phyloP scores from a whole-genome alignment of 2,329 filamentous ascomycete genomes.

The Trichoderma koningii region DNA sequence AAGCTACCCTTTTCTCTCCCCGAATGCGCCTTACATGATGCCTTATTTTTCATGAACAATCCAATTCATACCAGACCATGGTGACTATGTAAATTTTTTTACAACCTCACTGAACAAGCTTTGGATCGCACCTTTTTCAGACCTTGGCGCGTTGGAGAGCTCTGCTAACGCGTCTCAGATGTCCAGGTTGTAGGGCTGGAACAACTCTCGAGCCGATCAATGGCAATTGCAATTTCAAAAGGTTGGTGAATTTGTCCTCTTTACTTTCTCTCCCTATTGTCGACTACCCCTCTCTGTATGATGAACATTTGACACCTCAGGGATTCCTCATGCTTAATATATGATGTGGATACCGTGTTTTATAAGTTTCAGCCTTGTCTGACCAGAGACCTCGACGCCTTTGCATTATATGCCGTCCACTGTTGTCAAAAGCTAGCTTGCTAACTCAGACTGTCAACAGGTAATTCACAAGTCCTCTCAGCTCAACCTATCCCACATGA shows the following conservation, averaged over 20 bases:
- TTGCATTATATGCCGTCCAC: slow-evolving; percentile 33
- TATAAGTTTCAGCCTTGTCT: slow-evolving; percentile 69
- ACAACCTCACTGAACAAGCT: slow-evolving; percentile 58
- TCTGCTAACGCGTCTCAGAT: slow-evolving; percentile 30
- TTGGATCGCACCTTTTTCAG: slow-evolving; percentile 29
- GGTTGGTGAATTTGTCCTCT: slow-evolving; percentile 44
- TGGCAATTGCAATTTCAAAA: slow-evolving; percentile 41
- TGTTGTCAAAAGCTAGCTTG: slow-evolving; percentile 31
- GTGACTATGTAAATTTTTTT: slow-evolving; percentile 52
- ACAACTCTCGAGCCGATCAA: neutral
- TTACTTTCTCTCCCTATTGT: slow-evolving; percentile 6
- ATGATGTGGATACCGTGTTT: slow-evolving; percentile 63
- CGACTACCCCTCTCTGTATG: slow-evolving; percentile 47
- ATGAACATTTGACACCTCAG: slow-evolving; percentile 64
- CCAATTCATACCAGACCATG: slow-evolving; percentile 63
- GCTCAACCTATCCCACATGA: slow-evolving; percentile 48
- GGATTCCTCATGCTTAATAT: slow-evolving; percentile 70
- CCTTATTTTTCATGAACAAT: slow-evolving; percentile 55
- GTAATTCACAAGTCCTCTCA: slow-evolving; percentile 39
- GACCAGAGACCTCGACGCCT: slow-evolving; percentile 46
- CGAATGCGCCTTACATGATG: slow-evolving; percentile 37
- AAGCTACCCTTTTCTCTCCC: slow-evolving; percentile 24
- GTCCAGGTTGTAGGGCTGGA: neutral
- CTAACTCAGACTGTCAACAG: slow-evolving; percentile 47
- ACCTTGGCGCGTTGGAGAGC: neutral